phyloP scores from a whole-genome alignment of 805 yeast genomes.

The Clavispora asparagi region DNA sequence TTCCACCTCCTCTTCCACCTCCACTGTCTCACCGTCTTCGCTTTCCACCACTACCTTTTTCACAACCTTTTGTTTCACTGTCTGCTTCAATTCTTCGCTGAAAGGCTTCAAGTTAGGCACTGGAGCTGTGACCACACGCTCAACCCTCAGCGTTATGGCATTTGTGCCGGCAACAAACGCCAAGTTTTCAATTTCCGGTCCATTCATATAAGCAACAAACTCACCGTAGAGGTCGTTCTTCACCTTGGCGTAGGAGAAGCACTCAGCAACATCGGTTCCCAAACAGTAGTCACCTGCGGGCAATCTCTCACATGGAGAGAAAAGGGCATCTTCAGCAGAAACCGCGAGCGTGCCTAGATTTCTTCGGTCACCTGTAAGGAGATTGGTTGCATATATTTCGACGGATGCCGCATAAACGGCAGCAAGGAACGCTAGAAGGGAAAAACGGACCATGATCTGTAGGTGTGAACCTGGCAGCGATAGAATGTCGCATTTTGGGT shows the following conservation, averaged over 20 bases:
- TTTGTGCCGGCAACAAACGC: conserved; percentile 2
- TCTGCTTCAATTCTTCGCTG: conserved; percentile 6
- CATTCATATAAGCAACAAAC: conserved; percentile 6
- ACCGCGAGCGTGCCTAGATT: conserved; percentile 13
- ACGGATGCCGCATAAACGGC: background rate
- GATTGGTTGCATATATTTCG: background rate
- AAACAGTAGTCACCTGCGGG: conserved; percentile 18
- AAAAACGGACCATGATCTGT: background rate
- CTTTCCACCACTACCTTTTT: conserved; percentile 14
- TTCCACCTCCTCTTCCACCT: conserved; percentile 18
- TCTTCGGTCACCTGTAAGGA: background rate
- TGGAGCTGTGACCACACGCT: conserved; percentile 13
- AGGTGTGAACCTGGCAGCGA: background rate
- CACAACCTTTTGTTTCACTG: conserved; percentile 12
- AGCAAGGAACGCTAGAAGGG: background rate
- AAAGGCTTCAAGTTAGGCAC: conserved; percentile 27
- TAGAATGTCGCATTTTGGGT: background rate
- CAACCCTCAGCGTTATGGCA: conserved; percentile 1
- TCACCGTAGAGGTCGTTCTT: conserved; percentile 4
- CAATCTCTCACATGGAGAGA: conserved; percentile 2
- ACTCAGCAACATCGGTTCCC: conserved; percentile 32
- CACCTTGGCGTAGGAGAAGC: conserved; percentile 22
- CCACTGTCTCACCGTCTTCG: conserved; percentile 21
- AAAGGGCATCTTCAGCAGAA: background rate
- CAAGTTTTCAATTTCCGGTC: conserved; percentile 1